A percentile compares a stretch with the other conserved stretches of the same genome.
Evolutionary conservation across 345 rosid genomes (phyloP).

Genomic region (Heritiera fomes): DNA sequence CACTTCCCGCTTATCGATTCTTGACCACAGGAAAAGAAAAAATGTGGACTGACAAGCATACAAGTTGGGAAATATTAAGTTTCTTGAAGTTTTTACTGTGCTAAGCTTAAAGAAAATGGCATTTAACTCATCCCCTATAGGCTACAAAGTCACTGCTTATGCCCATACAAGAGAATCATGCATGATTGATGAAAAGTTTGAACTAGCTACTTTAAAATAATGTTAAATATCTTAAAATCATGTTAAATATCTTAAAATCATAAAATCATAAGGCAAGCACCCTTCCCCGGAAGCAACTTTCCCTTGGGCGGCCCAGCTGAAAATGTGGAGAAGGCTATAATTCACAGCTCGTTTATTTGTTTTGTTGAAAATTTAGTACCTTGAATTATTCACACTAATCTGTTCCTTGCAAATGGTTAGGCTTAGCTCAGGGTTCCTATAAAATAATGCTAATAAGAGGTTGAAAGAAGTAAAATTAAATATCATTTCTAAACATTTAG

Average conservation of each 20-base stretch:
- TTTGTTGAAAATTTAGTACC: not conserved
- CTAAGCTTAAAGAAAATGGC: not conserved
- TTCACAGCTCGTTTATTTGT: not conserved
- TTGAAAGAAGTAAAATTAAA: no score
- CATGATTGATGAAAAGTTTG: not conserved
- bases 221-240: not conserved
- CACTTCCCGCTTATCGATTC: not conserved
- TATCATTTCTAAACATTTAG: no score
- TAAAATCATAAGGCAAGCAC: not conserved
- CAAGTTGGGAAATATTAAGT: not conserved
- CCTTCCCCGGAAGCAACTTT: not conserved
- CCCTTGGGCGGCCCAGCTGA: not conserved
- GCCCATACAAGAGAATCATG: not conserved
- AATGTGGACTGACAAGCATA: not conserved
- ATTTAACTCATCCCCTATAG: not conserved
- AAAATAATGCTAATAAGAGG: not conserved
- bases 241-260: no score
- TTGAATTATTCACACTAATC: not conserved
- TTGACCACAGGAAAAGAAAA: not conserved
- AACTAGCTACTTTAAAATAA: not conserved
- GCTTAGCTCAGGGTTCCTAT: constrained; percentile 14
- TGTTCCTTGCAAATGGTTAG: not conserved
- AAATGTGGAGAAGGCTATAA: not conserved
- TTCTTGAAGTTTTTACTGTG: not conserved
- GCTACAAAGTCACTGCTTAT: not conserved